Percentiles rank a stretch among this genome's conserved stretches.
These are phyloP conservation scores for Trypanosoma mega DNA, from an alignment of 208 protist species.

Conservation along the genomic window DNA sequence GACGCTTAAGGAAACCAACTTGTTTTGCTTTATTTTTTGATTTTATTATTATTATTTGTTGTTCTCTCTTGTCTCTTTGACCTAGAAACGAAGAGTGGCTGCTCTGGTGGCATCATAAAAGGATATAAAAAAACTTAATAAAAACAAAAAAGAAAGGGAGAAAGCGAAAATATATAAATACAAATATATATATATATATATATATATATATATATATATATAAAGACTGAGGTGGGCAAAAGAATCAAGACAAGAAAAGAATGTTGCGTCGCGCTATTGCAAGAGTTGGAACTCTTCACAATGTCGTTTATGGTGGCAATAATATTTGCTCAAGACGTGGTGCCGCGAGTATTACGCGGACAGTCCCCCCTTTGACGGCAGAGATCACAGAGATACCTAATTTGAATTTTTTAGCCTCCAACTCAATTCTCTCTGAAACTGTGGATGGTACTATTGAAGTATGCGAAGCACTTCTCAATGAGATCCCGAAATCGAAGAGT, in stretches of 20 bases:
- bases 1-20: no score
- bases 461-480: slow-evolving; percentile 69
- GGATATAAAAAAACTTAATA: no score
- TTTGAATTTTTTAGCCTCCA: slow-evolving; percentile 70
- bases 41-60: no score
- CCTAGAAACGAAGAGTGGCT: no score
- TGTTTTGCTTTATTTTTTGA: no score
- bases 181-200: no score
- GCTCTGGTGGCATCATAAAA: no score
- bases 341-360: not conserved
- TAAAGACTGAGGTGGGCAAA: no score
- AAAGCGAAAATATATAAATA: no score
- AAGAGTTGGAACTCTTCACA: not conserved
- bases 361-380: not conserved
- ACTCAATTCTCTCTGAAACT: slow-evolving; percentile 54
- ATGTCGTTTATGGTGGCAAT: not conserved
- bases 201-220: no score
- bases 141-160: no score
- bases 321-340: not conserved
- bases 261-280: slow-evolving; percentile 39
- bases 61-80: no score
- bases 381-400: slow-evolving; percentile 59
- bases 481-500: slow-evolving; percentile 58
- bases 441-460: slow-evolving; percentile 76
- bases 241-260: slow-evolving; percentile 8